Conservation (phyloP, 2,329 filamentous ascomycete species). For the Neopestalotiopsis rosae region DNA sequence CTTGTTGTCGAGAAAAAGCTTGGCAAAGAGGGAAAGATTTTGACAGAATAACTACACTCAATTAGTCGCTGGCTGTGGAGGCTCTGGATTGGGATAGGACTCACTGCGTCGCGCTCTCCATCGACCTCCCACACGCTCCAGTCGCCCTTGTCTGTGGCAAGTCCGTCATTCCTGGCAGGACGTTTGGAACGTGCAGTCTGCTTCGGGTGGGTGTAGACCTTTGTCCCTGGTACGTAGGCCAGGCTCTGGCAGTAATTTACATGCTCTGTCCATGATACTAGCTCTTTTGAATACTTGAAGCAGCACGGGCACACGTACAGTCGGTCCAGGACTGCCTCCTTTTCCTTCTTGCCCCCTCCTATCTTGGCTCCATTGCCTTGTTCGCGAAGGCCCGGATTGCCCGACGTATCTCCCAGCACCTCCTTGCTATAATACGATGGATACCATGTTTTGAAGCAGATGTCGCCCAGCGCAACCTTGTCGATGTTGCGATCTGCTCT, state of each 20-base stretch:
- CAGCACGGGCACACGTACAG: conserved; percentile 91
- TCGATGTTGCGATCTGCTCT: conserved; percentile 77
- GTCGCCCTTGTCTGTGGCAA: conserved; percentile 58
- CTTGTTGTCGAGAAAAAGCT: conserved; percentile 97
- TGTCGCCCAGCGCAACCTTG: conserved; percentile 83
- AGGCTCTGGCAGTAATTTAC: conserved; percentile 61
- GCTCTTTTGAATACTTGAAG: conserved; percentile 84
- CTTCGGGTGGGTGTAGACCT: conserved; percentile 72
- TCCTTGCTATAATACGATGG: conserved; percentile 88
- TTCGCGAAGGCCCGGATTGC: conserved; percentile 28
- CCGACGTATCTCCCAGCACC: conserved; percentile 56
- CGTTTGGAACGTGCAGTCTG: conserved; percentile 45
- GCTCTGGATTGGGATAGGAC: conserved; percentile 32
- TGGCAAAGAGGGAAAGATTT: conserved; percentile 94
- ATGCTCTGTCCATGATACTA: conserved; percentile 64
- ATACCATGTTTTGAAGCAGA: conserved; percentile 90
- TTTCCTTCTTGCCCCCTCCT: conserved; percentile 38
- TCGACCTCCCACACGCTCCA: conserved; percentile 94
- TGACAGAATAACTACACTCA: conserved; percentile 79
- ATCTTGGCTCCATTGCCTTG: conserved; percentile 33
- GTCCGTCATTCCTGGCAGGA: conserved; percentile 31
- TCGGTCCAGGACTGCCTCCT: conserved; percentile 60
- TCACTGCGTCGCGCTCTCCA: conserved; percentile 78
- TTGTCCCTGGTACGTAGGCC: conserved; percentile 64
- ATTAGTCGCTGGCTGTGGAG: conserved; percentile 21